Percentiles rank a stretch among this genome's conserved stretches.
Evolutionary conservation across 2,329 filamentous ascomycete species (phyloP).

Genomic region (Drechslera avenae): DNA sequence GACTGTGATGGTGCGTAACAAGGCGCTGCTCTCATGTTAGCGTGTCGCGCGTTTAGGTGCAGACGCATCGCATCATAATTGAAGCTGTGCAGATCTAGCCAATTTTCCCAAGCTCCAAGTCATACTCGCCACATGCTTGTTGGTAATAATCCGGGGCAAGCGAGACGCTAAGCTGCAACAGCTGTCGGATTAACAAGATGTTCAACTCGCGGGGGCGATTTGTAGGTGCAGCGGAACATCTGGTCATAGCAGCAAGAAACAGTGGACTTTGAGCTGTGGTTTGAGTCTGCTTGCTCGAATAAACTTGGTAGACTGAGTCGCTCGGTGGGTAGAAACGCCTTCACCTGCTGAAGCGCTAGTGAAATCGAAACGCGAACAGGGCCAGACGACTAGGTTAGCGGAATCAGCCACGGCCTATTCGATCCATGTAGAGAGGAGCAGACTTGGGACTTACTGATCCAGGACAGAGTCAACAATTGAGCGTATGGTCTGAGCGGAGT

Average conservation of each 20-base stretch:
- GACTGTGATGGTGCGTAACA: slow-evolving; percentile 1
- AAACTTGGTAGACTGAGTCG: background rate
- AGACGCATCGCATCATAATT: slow-evolving; percentile 1
- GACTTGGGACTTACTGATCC: slow-evolving; percentile 7
- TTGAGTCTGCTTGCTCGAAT: no score
- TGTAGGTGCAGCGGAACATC: slow-evolving; percentile 10
- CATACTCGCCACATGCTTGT: slow-evolving; percentile 5
- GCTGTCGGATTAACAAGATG: no score
- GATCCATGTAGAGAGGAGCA: slow-evolving; percentile 1
- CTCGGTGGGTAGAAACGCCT: background rate
- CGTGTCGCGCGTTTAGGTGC: slow-evolving; percentile 1
- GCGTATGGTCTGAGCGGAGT: slow-evolving; percentile 4
- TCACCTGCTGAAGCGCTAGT: background rate
- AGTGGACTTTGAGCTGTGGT: background rate
- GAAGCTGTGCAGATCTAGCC: slow-evolving; percentile 8
- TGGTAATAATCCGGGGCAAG: slow-evolving; percentile 15
- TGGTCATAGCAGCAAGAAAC: slow-evolving; percentile 12
- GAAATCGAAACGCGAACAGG: slow-evolving; percentile 5
- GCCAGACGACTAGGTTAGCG: slow-evolving; percentile 7
- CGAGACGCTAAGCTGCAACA: slow-evolving; percentile 2
- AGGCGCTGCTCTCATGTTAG: slow-evolving; percentile 7
- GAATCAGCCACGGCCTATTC: background rate
- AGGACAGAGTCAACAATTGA: background rate
- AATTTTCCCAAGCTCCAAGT: slow-evolving; percentile 3
- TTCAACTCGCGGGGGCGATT: background rate